Evolutionary conservation across 257 asterid species (phyloP), one percentile per base, ranked within the genome.

Genomic region (Solanum chiquidenum): DNA sequence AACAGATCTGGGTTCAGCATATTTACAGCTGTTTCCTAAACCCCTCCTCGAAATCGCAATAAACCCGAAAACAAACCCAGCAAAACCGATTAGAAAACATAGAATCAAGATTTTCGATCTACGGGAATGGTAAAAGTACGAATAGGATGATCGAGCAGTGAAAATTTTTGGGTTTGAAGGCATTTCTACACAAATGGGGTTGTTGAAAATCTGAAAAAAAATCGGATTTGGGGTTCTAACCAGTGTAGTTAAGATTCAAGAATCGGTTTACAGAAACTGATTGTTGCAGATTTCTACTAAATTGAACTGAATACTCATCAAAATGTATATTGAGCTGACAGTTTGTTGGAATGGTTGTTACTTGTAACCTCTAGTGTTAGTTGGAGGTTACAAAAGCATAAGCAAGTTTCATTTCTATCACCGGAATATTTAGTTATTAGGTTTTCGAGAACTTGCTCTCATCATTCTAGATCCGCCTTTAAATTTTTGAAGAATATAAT

Each of bases 101-200:
- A 92, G 33, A 71, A 90, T 88, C 87, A 92, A 71, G 77, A 88
- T 83, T 93, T 87, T 85, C 85, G 98, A 92, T 94, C 97, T 94
- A 49, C 90, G 83, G 23, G 90, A 12, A 21, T 79, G 21, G 58
- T 72, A 49, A 90, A 76, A 86, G 84, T 90, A 49, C 18, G 66
- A 84, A 31, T 93, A 34, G 9, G 94, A 86, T 9, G 94, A 89
- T 23, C 97, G 92, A 52, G 97, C 95, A 88, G 94, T 49, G 92
- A 94, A 93, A 83, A 89, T 33, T 86, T 97, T 97, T 14, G 96
- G 98, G 77, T 98, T 94, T 74, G 98, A 90, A 55, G 98, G 98
- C 98, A 94, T 95, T 86, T 89, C 33, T 27, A 44, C 12, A 1
- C 14, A 44, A 46, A 80, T 20, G 42, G 69, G 6, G 27, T 80